These are phyloP conservation scores for Rhododendron simsii DNA, from an alignment of 148 eudicot genomes.

Conservation along the genomic window DNA sequence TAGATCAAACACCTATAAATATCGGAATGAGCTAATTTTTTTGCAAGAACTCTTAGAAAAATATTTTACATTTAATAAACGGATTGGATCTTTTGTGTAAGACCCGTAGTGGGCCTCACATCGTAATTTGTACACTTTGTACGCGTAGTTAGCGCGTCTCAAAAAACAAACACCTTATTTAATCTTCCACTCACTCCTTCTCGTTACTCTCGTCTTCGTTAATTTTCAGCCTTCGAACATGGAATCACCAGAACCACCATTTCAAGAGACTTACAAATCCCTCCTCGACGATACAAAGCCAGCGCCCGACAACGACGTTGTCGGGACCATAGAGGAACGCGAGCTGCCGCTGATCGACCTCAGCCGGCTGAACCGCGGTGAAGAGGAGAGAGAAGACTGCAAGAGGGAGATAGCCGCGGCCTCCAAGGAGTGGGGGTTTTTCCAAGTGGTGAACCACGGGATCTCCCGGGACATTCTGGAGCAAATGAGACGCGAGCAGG, in stretches of 20 bases:
- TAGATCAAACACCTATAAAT: too few species aligned
- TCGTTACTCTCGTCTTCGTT: not conserved
- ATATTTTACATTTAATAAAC: too few species aligned
- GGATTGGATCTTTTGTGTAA: too few species aligned
- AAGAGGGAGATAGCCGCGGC: constrained; percentile 54
- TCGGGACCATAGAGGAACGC: constrained; percentile 17
- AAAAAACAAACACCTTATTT: not conserved
- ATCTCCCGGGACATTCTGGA: constrained; percentile 35
- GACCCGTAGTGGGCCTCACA: too few species aligned
- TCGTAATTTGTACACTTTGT: too few species aligned
- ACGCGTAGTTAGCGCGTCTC: too few species aligned
- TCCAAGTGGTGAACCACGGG: constrained; percentile 85
- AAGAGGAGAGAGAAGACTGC: constrained; percentile 38
- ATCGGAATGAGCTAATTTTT: too few species aligned
- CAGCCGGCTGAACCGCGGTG: constrained; percentile 18
- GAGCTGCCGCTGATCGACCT: constrained; percentile 63
- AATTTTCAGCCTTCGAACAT: constrained; percentile 22
- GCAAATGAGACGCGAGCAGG: constrained; percentile 52
- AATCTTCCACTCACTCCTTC: not conserved
- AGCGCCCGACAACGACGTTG: not conserved
- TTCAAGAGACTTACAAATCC: constrained; percentile 42
- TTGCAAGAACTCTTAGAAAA: too few species aligned
- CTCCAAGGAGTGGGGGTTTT: constrained; percentile 75
- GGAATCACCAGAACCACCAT: constrained; percentile 60
- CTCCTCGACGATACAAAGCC: constrained; percentile 23